phyloP scores from a whole-genome alignment of 2,329 filamentous ascomycete genomes.

The Lachnum nothofagi region DNA sequence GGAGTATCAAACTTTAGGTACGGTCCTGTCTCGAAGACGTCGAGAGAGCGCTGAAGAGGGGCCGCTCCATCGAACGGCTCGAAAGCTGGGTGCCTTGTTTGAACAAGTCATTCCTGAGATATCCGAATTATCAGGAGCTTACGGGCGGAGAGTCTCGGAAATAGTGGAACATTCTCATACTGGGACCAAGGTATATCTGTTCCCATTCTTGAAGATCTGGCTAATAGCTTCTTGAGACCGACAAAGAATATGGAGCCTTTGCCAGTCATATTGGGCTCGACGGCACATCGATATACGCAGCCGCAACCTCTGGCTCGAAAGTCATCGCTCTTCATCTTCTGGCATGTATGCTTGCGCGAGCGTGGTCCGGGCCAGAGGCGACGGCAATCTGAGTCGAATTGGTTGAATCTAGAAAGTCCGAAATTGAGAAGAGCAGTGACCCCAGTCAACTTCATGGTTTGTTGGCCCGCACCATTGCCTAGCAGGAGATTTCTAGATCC shows the following conservation, averaged over 20 bases:
- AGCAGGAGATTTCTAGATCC: constrained; percentile 18
- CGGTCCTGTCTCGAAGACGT: constrained; percentile 28
- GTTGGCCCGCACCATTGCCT: constrained; percentile 25
- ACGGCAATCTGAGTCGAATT: constrained; percentile 23
- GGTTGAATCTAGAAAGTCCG: neutral
- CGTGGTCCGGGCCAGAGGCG: constrained; percentile 26
- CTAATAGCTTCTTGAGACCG: too few relatives aligned
- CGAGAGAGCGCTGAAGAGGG: constrained; percentile 36
- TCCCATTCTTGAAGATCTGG: too few relatives aligned
- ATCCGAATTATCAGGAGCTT: constrained; percentile 12
- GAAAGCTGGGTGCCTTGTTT: constrained; percentile 38
- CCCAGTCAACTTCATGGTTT: neutral
- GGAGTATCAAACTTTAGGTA: constrained; percentile 34
- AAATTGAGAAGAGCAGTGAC: neutral
- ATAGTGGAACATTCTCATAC: neutral
- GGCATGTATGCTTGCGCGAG: constrained; percentile 31
- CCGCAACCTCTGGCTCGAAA: constrained; percentile 32
- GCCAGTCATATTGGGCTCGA: constrained; percentile 27
- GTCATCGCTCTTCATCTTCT: constrained; percentile 32
- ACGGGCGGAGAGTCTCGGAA: constrained; percentile 2
- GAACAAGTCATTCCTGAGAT: constrained; percentile 30
- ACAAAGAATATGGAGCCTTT: constrained; percentile 16
- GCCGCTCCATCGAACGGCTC: constrained; percentile 33
- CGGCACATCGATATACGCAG: constrained; percentile 36
- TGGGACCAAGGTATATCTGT: neutral